Evolutionary conservation across 2,329 filamentous ascomycete genomes (phyloP).

Genomic region (Fusarium torulosum): DNA sequence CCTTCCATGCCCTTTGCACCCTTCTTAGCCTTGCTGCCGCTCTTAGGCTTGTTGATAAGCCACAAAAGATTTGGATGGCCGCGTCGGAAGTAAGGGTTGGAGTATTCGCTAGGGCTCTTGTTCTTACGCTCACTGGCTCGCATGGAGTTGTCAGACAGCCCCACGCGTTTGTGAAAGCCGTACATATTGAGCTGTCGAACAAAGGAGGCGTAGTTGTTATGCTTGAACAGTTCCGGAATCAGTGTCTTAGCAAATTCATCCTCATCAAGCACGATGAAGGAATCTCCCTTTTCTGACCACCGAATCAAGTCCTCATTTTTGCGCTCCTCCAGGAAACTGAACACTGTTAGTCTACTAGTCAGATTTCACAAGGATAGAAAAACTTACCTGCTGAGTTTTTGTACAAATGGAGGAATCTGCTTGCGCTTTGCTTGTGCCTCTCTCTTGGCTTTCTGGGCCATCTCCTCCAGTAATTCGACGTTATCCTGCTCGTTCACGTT

Average conservation of each 20-base stretch:
- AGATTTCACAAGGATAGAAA: background rate
- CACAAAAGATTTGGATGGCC: slow-evolving; percentile 93
- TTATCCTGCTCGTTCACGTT: slow-evolving; percentile 70
- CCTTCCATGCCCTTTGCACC: slow-evolving; percentile 71
- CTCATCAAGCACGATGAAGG: slow-evolving; percentile 96
- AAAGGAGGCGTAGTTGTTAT: slow-evolving; percentile 98
- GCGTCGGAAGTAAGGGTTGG: slow-evolving; percentile 94
- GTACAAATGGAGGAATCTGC: slow-evolving; percentile 96
- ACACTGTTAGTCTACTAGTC: slow-evolving; percentile 40
- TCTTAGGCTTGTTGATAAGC: slow-evolving; percentile 96
- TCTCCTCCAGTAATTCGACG: slow-evolving; percentile 82
- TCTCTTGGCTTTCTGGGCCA: slow-evolving; percentile 83
- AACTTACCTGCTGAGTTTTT: slow-evolving; percentile 93
- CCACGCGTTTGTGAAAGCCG: slow-evolving; percentile 96
- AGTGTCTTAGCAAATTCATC: slow-evolving; percentile 98
- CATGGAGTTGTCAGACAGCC: slow-evolving; percentile 96
- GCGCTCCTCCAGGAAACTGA: slow-evolving; percentile 89
- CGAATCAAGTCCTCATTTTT: slow-evolving; percentile 95
- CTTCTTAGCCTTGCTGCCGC: slow-evolving; percentile 72
- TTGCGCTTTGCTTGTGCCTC: slow-evolving; percentile 92
- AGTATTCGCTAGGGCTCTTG: slow-evolving; percentile 98
- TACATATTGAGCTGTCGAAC: slow-evolving; percentile 97
- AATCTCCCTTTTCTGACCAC: slow-evolving; percentile 97
- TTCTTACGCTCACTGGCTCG: slow-evolving; percentile 96
- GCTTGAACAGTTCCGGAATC: slow-evolving; percentile 97